Evolutionary conservation across 257 asterid genomes (phyloP), one percentile per base, ranked within the genome.

Genomic region (Thymus quinquecostatus): DNA sequence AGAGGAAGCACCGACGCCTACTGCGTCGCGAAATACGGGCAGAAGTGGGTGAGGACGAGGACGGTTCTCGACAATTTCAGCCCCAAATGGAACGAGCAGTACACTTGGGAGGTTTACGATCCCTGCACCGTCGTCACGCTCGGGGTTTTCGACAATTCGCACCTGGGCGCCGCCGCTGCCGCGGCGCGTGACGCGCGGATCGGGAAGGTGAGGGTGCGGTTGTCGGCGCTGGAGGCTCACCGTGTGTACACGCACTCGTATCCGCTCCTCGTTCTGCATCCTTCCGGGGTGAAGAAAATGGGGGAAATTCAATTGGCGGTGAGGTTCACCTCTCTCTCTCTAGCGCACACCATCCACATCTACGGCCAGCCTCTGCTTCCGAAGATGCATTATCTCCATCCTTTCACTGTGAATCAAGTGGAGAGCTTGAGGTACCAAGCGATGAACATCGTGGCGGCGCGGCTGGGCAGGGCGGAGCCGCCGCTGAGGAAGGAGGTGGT

Each of bases 31-130:
- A 86, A 88, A 66, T 88, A 90, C 45, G 97, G 93, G 1, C 97
- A 86, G 68, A 90, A 90, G 69, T 90, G 97, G 97, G 82, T 88
- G 5, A 78, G 96, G 5, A 90, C 97, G 0, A 70, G 94, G 70
- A 90, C 97, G 0, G 78, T 88, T 38, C 82, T 90, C 27, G 90
- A 85, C 79, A 85, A 56, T 21, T 84, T 86, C 3, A 66, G 74
- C 27, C 96, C 96, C 28, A 86, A 62, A 48, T 87, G 96, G 96
- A 89, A 89, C 43, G 94, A 89, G 75, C 96, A 88, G 60, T 88
- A 88, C 78, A 88, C 93, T 0, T 90, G 95, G 97, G 97, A 90
- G 54, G 93, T 90, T 8, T 88, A 83, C 28, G 97, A 90, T 76
- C 97, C 97, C 1, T 86, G 91, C 86, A 90, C 96, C 0, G 97